These are phyloP conservation scores for Naganishia friedmannii DNA, from an alignment of 768 basidiomycete genomes.

Conservation along the genomic window DNA sequence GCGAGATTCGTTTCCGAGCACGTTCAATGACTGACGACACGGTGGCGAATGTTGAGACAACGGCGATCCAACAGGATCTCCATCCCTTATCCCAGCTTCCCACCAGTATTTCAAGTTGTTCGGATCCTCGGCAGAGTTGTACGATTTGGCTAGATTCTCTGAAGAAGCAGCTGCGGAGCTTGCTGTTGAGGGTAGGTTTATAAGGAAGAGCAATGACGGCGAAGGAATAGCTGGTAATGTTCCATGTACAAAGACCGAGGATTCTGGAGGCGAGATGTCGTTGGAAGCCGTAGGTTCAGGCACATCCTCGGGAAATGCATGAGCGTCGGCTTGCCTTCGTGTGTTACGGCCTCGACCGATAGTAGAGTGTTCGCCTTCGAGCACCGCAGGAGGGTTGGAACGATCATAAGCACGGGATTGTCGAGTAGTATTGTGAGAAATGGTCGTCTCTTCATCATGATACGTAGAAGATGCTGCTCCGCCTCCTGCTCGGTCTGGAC, in stretches of 20 bases:
- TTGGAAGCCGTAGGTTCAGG: too few relatives aligned
- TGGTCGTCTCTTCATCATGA: neutral
- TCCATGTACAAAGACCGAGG: neutral
- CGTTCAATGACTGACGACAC: neutral
- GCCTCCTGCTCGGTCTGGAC: neutral
- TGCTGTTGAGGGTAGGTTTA: neutral
- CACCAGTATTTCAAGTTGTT: slow-evolving; percentile 23
- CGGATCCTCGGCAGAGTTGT: slow-evolving; percentile 9
- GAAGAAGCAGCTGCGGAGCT: neutral
- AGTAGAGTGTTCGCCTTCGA: neutral
- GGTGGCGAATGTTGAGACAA: neutral
- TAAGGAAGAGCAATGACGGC: neutral
- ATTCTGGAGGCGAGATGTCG: neutral
- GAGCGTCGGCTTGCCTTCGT: neutral
- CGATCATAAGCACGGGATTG: neutral
- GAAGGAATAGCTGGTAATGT: neutral
- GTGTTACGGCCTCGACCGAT: neutral
- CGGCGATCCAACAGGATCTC: slow-evolving; percentile 1
- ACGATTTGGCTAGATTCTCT: slow-evolving; percentile 1
- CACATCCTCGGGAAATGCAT: neutral
- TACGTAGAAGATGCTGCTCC: neutral
- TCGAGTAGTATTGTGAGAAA: neutral
- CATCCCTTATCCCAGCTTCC: slow-evolving; percentile 20
- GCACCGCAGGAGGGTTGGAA: neutral
- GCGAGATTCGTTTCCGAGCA: neutral